phyloP scores from a whole-genome alignment of 2,329 filamentous ascomycete genomes.

The Cercospora sojina region DNA sequence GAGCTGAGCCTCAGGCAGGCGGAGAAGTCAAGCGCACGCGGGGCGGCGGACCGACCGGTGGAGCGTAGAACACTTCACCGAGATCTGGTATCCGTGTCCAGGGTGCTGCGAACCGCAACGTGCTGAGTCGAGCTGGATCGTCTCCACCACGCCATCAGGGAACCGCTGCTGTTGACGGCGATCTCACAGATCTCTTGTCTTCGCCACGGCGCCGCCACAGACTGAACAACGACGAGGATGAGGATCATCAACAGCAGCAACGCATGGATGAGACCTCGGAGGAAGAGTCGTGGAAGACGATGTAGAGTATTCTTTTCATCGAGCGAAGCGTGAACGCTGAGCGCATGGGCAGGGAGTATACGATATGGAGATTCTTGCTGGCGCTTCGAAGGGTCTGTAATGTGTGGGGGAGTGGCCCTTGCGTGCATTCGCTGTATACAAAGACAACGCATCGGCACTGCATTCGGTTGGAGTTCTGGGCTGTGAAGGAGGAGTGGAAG shows the following conservation, averaged over 20 bases:
- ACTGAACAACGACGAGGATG: background rate
- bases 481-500: background rate
- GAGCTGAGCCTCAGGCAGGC: slow-evolving; percentile 25
- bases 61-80: slow-evolving; percentile 18
- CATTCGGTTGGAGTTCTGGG: background rate
- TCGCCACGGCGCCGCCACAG: background rate
- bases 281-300: slow-evolving; percentile 6
- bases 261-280: slow-evolving; percentile 6
- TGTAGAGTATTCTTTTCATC: background rate
- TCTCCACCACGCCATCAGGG: background rate
- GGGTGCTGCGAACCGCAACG: slow-evolving; percentile 3
- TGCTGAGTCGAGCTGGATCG: background rate
- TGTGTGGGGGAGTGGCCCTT: background rate
- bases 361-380: background rate
- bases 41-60: slow-evolving; percentile 28
- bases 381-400: background rate
- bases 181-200: background rate
- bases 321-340: background rate
- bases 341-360: background rate
- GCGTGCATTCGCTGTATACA: background rate
- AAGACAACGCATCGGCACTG: background rate
- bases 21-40: slow-evolving; percentile 37
- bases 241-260: background rate
- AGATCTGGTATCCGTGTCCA: slow-evolving; percentile 5
- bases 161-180: background rate